Evolutionary conservation across 2,329 filamentous ascomycete genomes (phyloP).

Genomic region (Aureobasidium subglaciale): DNA sequence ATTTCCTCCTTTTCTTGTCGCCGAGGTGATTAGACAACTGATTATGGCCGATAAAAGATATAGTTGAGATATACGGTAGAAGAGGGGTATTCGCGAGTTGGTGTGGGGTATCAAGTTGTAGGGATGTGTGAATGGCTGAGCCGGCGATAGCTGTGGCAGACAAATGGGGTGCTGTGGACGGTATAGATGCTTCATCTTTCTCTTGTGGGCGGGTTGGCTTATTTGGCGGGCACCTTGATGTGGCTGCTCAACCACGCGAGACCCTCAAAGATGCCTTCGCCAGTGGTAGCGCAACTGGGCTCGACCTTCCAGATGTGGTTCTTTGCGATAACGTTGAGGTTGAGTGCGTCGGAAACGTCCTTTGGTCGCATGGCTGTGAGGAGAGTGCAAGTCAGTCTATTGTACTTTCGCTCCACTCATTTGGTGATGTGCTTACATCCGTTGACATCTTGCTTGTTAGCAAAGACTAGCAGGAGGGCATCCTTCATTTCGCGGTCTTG

Average conservation of each 20-base stretch:
- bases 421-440: constrained; percentile 52
- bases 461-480: constrained; percentile 92
- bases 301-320: constrained; percentile 49
- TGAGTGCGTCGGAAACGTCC: constrained; percentile 42
- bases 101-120: constrained; percentile 9
- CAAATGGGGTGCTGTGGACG: background rate
- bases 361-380: constrained; percentile 42
- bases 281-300: constrained; percentile 47
- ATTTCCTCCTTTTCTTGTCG: background rate
- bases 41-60: background rate
- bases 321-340: constrained; percentile 44
- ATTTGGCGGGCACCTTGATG: constrained; percentile 37
- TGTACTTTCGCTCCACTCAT: background rate
- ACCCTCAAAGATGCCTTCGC: constrained; percentile 48
- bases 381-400: constrained; percentile 17
- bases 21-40: background rate
- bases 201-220: background rate
- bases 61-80: background rate
- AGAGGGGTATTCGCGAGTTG: constrained; percentile 1
- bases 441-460: constrained; percentile 99
- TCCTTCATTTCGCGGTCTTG: constrained; percentile 99
- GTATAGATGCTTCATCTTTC: background rate
- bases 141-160: background rate
- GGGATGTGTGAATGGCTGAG: background rate
- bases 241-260: constrained; percentile 46